Conservation (phyloP, 192 early-diverging fungal species). For the Backusella westeae region DNA sequence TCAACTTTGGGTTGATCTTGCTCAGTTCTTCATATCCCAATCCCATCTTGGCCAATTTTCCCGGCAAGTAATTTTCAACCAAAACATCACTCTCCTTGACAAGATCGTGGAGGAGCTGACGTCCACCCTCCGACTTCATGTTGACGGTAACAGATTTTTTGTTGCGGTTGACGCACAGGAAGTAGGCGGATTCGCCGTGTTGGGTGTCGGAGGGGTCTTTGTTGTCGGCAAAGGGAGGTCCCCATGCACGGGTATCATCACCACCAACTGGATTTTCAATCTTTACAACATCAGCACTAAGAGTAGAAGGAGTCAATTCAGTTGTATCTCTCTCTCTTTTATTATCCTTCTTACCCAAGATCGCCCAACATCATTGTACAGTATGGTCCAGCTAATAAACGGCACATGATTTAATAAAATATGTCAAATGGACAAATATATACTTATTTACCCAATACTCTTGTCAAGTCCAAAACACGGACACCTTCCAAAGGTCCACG, state of each 20-base stretch:
- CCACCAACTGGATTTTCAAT: constrained; percentile 80
- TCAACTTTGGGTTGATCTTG: constrained; percentile 70
- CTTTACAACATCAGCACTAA: constrained; percentile 86
- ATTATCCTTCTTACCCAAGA: constrained; percentile 51
- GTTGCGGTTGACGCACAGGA: constrained; percentile 89
- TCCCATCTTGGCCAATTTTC: constrained; percentile 74
- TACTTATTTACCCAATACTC: constrained; percentile 51
- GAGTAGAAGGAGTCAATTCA: background rate
- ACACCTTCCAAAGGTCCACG: constrained; percentile 3
- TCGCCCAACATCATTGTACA: constrained; percentile 80
- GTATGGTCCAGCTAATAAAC: constrained; percentile 64
- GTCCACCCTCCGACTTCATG: constrained; percentile 66
- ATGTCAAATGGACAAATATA: background rate
- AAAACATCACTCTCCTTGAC: constrained; percentile 73
- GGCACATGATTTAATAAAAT: background rate
- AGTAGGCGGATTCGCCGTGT: constrained; percentile 79
- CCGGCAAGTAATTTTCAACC: constrained; percentile 93
- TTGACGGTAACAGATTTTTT: constrained; percentile 89
- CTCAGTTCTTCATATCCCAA: constrained; percentile 72
- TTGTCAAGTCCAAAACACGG: constrained; percentile 71
- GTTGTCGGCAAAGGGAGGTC: constrained; percentile 59
- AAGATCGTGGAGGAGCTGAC: constrained; percentile 63
- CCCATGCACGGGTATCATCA: constrained; percentile 92
- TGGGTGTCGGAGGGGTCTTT: constrained; percentile 28
- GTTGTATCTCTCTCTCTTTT: background rate